Conservation (phyloP, 2,329 filamentous ascomycete species). For the Hypoxylon sp. region DNA sequence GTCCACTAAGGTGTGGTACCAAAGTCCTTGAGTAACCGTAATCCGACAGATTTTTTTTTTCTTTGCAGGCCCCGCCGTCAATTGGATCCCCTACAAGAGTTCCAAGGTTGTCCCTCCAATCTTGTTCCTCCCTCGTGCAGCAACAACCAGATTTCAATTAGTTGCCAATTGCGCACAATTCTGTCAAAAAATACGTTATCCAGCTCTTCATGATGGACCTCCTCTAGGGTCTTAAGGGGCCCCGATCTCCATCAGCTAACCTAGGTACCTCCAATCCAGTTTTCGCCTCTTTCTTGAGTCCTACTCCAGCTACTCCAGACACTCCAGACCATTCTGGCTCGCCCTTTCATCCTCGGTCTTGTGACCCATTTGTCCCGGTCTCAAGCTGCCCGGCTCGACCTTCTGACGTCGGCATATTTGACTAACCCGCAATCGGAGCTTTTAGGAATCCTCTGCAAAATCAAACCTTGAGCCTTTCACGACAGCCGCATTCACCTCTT, state of each 20-base stretch:
- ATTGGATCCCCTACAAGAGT: conserved; percentile 18
- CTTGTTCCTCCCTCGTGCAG: conserved; percentile 30
- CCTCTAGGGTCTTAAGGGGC: conserved; percentile 30
- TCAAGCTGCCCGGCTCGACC: conserved; percentile 21
- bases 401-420: conserved; percentile 31
- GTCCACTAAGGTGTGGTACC: conserved; percentile 3
- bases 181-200: conserved; percentile 26
- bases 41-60: conserved; percentile 38
- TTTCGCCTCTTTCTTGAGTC: conserved; percentile 4
- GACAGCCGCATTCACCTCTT: conserved; percentile 1
- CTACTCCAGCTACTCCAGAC: conserved; percentile 21
- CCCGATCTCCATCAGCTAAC: conserved; percentile 7
- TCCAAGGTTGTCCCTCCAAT: conserved; percentile 29
- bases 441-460: conserved; percentile 25
- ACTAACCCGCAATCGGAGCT: conserved; percentile 39
- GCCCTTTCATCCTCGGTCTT: conserved; percentile 31
- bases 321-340: conserved; percentile 28
- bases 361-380: conserved; percentile 17
- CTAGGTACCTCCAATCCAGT: not conserved
- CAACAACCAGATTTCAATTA: conserved; percentile 34
- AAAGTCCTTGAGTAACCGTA: conserved; percentile 28
- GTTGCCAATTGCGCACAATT: conserved; percentile 34
- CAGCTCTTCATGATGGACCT: conserved; percentile 36
- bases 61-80: conserved; percentile 36
- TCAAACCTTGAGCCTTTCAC: conserved; percentile 25